Conservation (phyloP, 805 yeast species). For the Suhomyces prunicola region DNA sequence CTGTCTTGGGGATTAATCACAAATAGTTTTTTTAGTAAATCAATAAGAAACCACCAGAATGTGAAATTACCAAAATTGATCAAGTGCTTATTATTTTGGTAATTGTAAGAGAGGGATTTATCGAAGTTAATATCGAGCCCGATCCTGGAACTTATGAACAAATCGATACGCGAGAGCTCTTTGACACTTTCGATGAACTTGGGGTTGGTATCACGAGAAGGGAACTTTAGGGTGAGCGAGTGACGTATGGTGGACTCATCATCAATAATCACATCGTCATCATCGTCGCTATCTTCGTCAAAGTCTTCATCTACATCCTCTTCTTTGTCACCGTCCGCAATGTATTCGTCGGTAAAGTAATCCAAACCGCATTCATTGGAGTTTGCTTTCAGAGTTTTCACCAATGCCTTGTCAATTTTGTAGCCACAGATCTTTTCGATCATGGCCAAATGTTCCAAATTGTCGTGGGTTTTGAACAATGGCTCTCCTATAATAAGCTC, state of each 20-base stretch:
- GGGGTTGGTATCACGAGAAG: slow-evolving; percentile 36
- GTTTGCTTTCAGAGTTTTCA: slow-evolving; percentile 28
- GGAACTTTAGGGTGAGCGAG: slow-evolving; percentile 33
- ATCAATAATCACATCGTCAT: slow-evolving; percentile 31
- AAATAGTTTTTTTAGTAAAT: slow-evolving; percentile 36
- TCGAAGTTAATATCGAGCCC: slow-evolving; percentile 41
- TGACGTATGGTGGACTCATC: slow-evolving; percentile 25
- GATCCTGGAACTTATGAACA: slow-evolving; percentile 39
- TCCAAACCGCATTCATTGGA: slow-evolving; percentile 42
- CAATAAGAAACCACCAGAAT: slow-evolving; percentile 78
- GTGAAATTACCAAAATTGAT: slow-evolving; percentile 59
- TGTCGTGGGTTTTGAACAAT: slow-evolving; percentile 90
- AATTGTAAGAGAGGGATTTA: slow-evolving; percentile 37
- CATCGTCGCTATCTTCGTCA: slow-evolving; percentile 14
- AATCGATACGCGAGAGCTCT: slow-evolving; percentile 41
- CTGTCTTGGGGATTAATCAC: slow-evolving; percentile 38
- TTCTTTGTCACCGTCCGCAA: background rate
- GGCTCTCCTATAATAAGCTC: slow-evolving; percentile 95
- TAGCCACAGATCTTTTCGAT: slow-evolving; percentile 77
- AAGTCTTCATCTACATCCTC: slow-evolving; percentile 4
- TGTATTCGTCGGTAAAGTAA: slow-evolving; percentile 30
- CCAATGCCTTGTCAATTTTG: slow-evolving; percentile 45
- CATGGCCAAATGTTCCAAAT: slow-evolving; percentile 90
- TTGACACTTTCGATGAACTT: slow-evolving; percentile 39
- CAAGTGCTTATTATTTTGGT: slow-evolving; percentile 35